phyloP scores from a whole-genome alignment of 2,329 filamentous ascomycete species.

The Colletotrichum liriopes region DNA sequence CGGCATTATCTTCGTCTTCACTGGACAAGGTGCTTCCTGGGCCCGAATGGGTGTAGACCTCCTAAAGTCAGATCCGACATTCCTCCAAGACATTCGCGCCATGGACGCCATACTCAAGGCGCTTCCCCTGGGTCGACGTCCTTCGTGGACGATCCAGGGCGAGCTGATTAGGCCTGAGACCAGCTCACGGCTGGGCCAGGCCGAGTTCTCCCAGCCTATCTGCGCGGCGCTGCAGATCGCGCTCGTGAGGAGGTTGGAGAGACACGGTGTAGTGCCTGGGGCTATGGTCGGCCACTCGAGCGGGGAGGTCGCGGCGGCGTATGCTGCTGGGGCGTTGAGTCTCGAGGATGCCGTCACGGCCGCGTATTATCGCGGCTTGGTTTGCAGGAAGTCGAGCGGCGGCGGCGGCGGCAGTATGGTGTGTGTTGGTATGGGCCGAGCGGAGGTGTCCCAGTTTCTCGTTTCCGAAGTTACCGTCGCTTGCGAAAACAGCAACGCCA shows the following conservation, averaged over 20 bases:
- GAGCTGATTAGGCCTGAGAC: too few relatives aligned
- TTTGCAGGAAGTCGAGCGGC: slow-evolving; percentile 40
- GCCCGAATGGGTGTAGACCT: too few relatives aligned
- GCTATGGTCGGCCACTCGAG: slow-evolving; percentile 57
- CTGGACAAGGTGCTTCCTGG: too few relatives aligned
- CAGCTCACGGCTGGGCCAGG: background rate
- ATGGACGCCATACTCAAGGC: too few relatives aligned
- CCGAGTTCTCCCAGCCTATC: slow-evolving; percentile 60
- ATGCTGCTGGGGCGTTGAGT: slow-evolving; percentile 49
- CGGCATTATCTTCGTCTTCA: too few relatives aligned
- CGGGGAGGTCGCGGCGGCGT: slow-evolving; percentile 60
- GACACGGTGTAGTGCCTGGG: slow-evolving; percentile 48
- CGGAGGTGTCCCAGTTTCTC: slow-evolving; percentile 19
- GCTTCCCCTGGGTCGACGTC: too few relatives aligned
- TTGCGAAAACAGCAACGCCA: slow-evolving; percentile 45
- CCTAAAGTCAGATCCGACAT: too few relatives aligned
- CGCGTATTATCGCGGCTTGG: slow-evolving; percentile 54
- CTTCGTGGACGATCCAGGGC: too few relatives aligned
- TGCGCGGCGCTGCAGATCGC: slow-evolving; percentile 70
- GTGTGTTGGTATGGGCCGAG: slow-evolving; percentile 49
- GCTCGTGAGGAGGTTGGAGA: slow-evolving; percentile 54
- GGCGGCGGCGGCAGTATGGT: slow-evolving; percentile 53
- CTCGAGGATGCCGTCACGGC: slow-evolving; percentile 51
- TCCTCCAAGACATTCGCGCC: too few relatives aligned
- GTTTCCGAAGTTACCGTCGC: slow-evolving; percentile 26